Evolutionary conservation across 306 rosid species (phyloP).

Genomic region (Neltuma alba): DNA sequence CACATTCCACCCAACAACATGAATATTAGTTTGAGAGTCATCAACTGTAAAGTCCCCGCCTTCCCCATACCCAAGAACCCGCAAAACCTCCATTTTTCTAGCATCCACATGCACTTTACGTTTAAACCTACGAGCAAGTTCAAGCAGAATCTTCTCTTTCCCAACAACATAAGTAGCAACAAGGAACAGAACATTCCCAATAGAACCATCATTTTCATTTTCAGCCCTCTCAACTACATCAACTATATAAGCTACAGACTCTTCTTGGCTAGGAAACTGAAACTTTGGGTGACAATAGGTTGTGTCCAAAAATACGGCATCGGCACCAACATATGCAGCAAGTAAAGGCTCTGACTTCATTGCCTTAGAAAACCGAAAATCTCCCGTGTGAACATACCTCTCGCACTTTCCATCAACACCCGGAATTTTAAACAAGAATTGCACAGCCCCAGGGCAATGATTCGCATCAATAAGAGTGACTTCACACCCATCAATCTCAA

Average conservation of each 20-base stretch:
- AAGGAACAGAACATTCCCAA: constrained; percentile 66
- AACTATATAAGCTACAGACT: constrained; percentile 67
- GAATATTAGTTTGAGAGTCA: constrained; percentile 69
- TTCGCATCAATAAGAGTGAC: constrained; percentile 74
- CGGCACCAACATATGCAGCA: constrained; percentile 57
- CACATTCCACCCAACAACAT: constrained; percentile 95
- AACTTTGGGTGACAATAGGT: constrained; percentile 89
- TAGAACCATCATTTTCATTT: constrained; percentile 39
- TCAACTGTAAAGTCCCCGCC: constrained; percentile 72
- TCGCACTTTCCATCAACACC: constrained; percentile 25
- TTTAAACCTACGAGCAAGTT: constrained; percentile 63
- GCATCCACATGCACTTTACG: constrained; percentile 75
- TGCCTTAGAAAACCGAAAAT: constrained; percentile 63
- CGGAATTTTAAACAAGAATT: constrained; percentile 68
- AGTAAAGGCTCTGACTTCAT: constrained; percentile 55
- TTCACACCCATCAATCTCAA: constrained; percentile 57
- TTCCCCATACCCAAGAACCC: constrained; percentile 68
- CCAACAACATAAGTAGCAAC: constrained; percentile 94
- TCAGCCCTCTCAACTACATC: constrained; percentile 47
- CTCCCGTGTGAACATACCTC: constrained; percentile 91
- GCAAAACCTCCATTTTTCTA: constrained; percentile 72
- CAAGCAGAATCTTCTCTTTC: constrained; percentile 86
- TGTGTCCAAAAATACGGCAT: constrained; percentile 78
- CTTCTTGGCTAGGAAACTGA: constrained; percentile 71
- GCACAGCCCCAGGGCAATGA: constrained; percentile 93